Evolutionary conservation across 768 basidiomycete genomes (phyloP), one percentile per base, ranked within the genome.

Genomic region (Nidularia sp.): DNA sequence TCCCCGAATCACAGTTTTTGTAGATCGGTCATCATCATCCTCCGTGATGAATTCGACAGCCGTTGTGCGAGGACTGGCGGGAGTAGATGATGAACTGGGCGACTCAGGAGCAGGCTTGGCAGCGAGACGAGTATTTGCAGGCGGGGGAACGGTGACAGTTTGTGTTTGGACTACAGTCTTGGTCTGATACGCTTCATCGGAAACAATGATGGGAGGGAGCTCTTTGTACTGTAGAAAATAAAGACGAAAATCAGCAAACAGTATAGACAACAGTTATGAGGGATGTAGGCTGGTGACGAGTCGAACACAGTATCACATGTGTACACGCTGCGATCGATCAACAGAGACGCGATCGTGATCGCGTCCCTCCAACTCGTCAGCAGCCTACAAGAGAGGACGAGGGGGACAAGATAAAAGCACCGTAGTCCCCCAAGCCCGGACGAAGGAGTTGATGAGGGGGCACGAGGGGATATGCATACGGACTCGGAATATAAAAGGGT

Each of bases 341-440:
- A 29, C 25, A 29, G 63, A 63, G 58, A 29, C 25, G 25, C 25
- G 25, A 29, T 29, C 63, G 66, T 59, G 61, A 58, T 55, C 67
- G 69, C 66, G 67, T 71, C 62, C 62, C 63, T 59, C 60, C 62
- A 61, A 69, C 66, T 68, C 75, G 64, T 64, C 70, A 63, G 61
- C 63, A 67, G 64, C 65, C 67, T 62, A 63, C 63, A 59, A 55
- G 60, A 60, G 61, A 66, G 67, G 82, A 84, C 84, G 71, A 83
- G 86, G 86, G 87, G 86, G 86, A 88, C 83, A 75, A 81, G 71
- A 78, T 74, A 71, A 74, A 75, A 73, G 78, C 73, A 79, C 84
- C 84, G 80, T 81, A 78, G 82, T 86, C 86, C 88, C 89, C 88
- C 86, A 83, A 88, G 85, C 88, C 88, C 88, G 80, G 86, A 85